Evolutionary conservation across 2,329 filamentous ascomycete genomes (phyloP), one percentile per base, ranked within the genome.

Genomic region (Graphiopsis chlorocephala): DNA sequence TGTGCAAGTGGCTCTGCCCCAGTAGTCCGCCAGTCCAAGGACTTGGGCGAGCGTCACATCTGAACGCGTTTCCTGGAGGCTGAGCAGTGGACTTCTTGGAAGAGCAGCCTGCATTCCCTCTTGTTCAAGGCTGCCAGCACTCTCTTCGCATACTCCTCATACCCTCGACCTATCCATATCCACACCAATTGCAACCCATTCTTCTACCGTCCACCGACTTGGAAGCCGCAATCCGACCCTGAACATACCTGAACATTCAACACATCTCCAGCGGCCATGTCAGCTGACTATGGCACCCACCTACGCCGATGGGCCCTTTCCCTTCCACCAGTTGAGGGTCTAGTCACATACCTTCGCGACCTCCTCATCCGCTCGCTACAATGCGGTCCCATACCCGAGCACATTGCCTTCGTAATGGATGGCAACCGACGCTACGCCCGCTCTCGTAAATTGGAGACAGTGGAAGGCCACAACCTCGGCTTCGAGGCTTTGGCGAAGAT

Each of bases 341-440:
- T 85, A n/a, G 83, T 96, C 66, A 87, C 86, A 66, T 87, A 89
- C 72, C 79, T 96, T 23, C 88, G 92, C 68, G 91, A 96, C 76
- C 82, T 97, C 59, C 84, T 98, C 68, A 95, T 99, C 71, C 92
- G 92, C 63, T 90, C 93, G 58, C 81, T 98, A 62, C 89, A 89
- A 74, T 94, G 97, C 78, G 95, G 95, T 0, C 92, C 93, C 1
- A 90, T 99, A 63, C 95, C 95, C 11, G 89, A 92, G 74, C 95
- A 99, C 86, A 87, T 99, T 66, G 95, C 95, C n/a, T 99, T 99
- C 75, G 94, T 97, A 72, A 99, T 99, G 95, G 95, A 99, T 77
- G 95, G 95, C 64, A 99, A 99, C 79, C 84, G 95, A 73, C 90
- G 95, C 53, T 99, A 96, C 81, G 95, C 95, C 15, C 86, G 91